Percentiles rank a stretch among this genome's conserved stretches.
These are phyloP conservation scores for Linnemannia zychae DNA, from an alignment of 192 early-diverging fungal genomes.

Conservation along the genomic window DNA sequence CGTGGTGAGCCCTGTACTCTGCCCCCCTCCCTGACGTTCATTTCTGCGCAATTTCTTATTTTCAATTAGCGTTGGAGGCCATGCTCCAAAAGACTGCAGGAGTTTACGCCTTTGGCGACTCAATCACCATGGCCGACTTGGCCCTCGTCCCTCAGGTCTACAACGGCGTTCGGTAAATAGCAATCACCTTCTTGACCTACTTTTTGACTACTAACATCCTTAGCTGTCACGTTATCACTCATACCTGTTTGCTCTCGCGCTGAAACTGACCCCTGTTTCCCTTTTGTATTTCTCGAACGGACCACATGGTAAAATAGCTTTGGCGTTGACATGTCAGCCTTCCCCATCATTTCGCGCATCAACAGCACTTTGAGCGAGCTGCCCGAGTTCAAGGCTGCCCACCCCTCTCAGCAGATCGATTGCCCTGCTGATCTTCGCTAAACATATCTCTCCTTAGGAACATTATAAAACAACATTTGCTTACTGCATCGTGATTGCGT, in stretches of 20 bases:
- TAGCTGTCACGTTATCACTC: too few species aligned
- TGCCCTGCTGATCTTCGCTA: constrained; percentile 69
- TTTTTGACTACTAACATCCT: too few species aligned
- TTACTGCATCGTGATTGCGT: neutral
- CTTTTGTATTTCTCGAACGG: neutral
- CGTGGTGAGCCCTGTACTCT: too few species aligned
- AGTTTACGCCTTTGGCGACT: constrained; percentile 84
- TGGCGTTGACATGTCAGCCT: constrained; percentile 77
- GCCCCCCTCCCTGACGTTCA: too few species aligned
- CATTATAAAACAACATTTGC: neutral
- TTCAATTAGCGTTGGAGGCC: constrained; percentile 47
- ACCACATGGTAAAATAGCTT: constrained; percentile 48
- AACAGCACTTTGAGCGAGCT: constrained; percentile 65
- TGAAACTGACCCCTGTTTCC: neutral
- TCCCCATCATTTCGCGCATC: constrained; percentile 78
- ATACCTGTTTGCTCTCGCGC: too few species aligned
- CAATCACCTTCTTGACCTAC: too few species aligned
- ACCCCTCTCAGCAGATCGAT: constrained; percentile 75
- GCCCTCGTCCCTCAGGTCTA: constrained; percentile 82
- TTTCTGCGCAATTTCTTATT: too few species aligned
- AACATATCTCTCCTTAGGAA: neutral
- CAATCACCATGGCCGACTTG: constrained; percentile 88
- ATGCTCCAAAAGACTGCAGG: constrained; percentile 75
- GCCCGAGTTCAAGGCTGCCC: constrained; percentile 74
- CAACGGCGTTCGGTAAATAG: constrained; percentile 82